Evolutionary conservation across 768 basidiomycete genomes (phyloP).

Genomic region (Strobilomyces echinocephalus): DNA sequence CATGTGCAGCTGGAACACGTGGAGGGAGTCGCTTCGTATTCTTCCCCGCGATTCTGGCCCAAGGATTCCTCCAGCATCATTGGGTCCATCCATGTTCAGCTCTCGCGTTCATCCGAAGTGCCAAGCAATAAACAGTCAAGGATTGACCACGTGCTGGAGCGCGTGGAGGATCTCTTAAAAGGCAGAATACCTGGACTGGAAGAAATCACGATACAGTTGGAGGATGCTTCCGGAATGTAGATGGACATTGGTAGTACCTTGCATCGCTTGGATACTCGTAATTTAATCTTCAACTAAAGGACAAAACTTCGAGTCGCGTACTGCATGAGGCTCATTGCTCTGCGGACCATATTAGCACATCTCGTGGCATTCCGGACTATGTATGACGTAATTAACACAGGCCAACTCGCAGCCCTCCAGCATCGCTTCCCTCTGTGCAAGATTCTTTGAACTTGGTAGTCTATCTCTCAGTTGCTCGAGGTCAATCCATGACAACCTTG

Average conservation of each 20-base stretch:
- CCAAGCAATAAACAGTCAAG: conserved; percentile 12
- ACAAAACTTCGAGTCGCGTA: too few species aligned
- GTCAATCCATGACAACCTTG: conserved; percentile 11
- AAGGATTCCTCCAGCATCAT: conserved; percentile 83
- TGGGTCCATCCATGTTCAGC: conserved; percentile 88
- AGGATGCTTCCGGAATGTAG: conserved; percentile 28
- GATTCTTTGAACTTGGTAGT: not conserved
- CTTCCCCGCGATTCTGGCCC: conserved; percentile 88
- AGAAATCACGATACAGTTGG: conserved; percentile 89
- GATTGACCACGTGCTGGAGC: conserved; percentile 64
- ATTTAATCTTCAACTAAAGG: conserved; percentile 1
- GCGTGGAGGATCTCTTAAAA: conserved; percentile 70
- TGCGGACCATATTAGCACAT: too few species aligned
- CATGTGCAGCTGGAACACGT: conserved; percentile 57
- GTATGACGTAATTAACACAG: not conserved
- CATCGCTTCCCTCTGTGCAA: not conserved
- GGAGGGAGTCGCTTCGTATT: conserved; percentile 79
- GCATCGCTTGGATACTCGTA: conserved; percentile 7
- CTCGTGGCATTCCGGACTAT: too few species aligned
- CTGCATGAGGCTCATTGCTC: too few species aligned
- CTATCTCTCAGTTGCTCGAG: not conserved
- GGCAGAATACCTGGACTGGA: conserved; percentile 74
- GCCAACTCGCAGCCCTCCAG: not conserved
- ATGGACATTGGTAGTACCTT: conserved; percentile 10
- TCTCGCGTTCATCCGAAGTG: conserved; percentile 61